Percentiles rank a stretch among this genome's conserved stretches.
Evolutionary conservation across 768 basidiomycete species (phyloP).

Genomic region (Boletus sp.): DNA sequence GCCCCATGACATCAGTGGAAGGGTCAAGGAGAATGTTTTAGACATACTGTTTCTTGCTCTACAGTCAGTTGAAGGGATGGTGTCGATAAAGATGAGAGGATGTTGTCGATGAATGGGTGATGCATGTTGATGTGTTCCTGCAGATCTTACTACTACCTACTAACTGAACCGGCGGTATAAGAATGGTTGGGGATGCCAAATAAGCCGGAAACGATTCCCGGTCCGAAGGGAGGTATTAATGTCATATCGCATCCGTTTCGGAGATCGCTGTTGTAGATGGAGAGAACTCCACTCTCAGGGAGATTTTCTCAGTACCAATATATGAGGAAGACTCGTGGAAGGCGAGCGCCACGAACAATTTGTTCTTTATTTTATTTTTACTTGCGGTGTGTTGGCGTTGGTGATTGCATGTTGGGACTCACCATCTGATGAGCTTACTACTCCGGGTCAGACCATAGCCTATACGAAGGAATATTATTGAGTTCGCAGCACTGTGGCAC

Average conservation of each 20-base stretch:
- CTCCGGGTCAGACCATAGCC: too few relatives aligned
- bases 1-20: neutral
- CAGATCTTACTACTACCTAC: neutral
- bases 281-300: neutral
- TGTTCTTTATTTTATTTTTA: neutral
- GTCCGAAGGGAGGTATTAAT: neutral
- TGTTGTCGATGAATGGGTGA: conserved; percentile 39
- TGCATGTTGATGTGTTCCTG: conserved; percentile 11
- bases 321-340: conserved; percentile 3
- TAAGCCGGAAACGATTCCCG: conserved; percentile 6
- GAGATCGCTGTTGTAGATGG: neutral
- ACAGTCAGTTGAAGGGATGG: conserved; percentile 18
- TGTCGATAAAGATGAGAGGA: conserved; percentile 15
- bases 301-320: neutral
- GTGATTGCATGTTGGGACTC: neutral
- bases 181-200: neutral
- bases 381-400: neutral
- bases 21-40: neutral
- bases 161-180: conserved; percentile 7
- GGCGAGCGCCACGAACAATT: neutral
- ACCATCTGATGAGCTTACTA: neutral
- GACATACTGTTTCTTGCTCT: conserved; percentile 25
- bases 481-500: neutral
- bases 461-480: neutral
- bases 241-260: conserved; percentile 1